Evolutionary conservation across 1,284 basidiomycete species (phyloP).

Genomic region (Melampsora medusae): DNA sequence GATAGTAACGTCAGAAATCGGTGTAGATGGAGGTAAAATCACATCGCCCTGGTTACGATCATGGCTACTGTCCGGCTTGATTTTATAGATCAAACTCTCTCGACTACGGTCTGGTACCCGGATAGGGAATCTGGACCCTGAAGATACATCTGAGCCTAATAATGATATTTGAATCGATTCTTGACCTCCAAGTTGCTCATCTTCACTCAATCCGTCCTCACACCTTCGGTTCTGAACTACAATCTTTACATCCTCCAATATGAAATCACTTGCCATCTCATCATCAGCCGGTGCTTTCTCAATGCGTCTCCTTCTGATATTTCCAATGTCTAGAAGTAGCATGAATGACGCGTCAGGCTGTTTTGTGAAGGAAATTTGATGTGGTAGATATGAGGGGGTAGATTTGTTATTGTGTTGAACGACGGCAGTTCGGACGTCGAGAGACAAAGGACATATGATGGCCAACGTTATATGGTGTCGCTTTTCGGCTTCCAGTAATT

Average conservation of each 20-base stretch:
- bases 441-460: neutral
- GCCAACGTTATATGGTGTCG: neutral
- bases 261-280: neutral
- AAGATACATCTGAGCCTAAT: neutral
- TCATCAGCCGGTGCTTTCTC: neutral
- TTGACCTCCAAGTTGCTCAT: neutral
- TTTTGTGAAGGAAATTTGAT: neutral
- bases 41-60: neutral
- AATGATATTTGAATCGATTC: neutral
- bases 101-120: neutral
- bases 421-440: neutral
- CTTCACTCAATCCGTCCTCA: neutral
- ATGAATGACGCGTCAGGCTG: neutral
- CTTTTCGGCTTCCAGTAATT: neutral
- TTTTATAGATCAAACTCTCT: neutral
- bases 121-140: neutral
- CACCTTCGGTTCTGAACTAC: neutral
- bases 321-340: neutral
- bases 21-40: neutral
- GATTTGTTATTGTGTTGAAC: neutral
- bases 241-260: neutral
- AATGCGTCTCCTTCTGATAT: neutral
- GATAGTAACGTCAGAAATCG: neutral
- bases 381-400: neutral
- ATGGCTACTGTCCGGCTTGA: neutral